Evolutionary conservation across 1,139 yeast genomes (phyloP), one percentile per base, ranked within the genome.

Genomic region (Sugiyamaella paludigena): DNA sequence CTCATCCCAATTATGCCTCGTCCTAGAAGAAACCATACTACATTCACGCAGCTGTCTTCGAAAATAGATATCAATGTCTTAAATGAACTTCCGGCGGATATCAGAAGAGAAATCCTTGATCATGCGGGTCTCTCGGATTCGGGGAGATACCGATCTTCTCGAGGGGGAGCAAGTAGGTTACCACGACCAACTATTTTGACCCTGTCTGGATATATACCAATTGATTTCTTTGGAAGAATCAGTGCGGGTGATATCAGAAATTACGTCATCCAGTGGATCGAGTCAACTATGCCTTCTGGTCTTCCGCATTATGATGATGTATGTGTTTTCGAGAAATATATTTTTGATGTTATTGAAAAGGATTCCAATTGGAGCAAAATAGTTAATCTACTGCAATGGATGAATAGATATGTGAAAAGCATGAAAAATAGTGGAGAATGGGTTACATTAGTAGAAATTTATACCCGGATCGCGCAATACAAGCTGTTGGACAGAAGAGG

Each of bases 291-390:
- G n/a, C 70, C 67, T 29, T 68, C 68, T 29, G 85, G 86, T 0
- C 24, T 19, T 19, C 89, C 91, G 0, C 83, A 81, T 58, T 59
- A 58, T 2, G 83, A 77, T 32, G 92, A 84, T 58, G 66, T 81
- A 2, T 56, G 42, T 10, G 51, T 50, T 19, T 57, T 67, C 15
- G 58, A 50, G 29, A 43, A 40, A 10, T 67, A 54, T 43, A 36
- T 67, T 4, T 34, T 50, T 8, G 40, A 44, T 7, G 49, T 54
- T 3, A 44, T 53, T 3, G 40, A 32, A 4, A 7, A 39, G 7
- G 63, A 60, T 42, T 40, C 55, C 33, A 54, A 62, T 45, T 62
- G 66, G 66, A 54, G 54, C 24, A 59, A 55, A 46, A 55, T 56
- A 1, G 29, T 54, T 19, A 40, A 45, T 11, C 36, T 57, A 4